Percentiles rank a stretch among this genome's conserved stretches.
phyloP scores from a whole-genome alignment of 306 rosid genomes.

The Castanea sativa region DNA sequence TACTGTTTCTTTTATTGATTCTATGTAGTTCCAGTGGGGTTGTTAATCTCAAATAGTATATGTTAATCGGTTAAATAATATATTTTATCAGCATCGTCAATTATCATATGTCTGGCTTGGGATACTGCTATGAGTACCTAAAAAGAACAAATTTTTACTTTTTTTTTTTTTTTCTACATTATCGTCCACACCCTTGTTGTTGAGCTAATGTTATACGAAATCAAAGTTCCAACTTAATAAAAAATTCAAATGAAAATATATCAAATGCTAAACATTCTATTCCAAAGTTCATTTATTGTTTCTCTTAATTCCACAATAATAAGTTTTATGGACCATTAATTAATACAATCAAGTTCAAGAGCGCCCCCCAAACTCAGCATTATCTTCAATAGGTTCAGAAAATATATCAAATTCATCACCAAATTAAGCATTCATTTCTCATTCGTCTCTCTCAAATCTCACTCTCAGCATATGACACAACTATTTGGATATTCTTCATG shows the following conservation, averaged over 20 bases:
- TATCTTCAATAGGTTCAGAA: too few relatives aligned
- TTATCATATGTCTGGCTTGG: background rate
- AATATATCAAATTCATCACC: background rate
- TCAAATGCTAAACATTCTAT: background rate
- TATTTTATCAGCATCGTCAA: background rate
- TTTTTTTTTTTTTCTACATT: background rate
- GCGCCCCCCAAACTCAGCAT: too few relatives aligned
- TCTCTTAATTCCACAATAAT: too few relatives aligned
- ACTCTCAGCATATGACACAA: conserved; percentile 59
- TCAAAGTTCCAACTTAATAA: background rate
- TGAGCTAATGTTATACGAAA: background rate
- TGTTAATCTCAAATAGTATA: background rate
- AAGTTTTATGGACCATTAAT: too few relatives aligned
- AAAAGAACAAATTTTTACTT: background rate
- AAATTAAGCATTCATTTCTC: background rate
- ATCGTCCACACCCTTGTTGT: background rate
- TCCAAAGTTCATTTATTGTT: background rate
- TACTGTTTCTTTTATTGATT: background rate
- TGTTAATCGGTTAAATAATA: background rate
- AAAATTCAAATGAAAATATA: background rate
- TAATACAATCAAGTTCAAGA: too few relatives aligned
- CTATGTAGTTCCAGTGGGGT: background rate
- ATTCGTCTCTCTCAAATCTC: background rate
- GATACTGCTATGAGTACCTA: background rate
- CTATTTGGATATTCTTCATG: conserved; percentile 70